Base-by-base conservation (phyloP, 148 eudicot species). In the Oxyria digyna region DNA sequence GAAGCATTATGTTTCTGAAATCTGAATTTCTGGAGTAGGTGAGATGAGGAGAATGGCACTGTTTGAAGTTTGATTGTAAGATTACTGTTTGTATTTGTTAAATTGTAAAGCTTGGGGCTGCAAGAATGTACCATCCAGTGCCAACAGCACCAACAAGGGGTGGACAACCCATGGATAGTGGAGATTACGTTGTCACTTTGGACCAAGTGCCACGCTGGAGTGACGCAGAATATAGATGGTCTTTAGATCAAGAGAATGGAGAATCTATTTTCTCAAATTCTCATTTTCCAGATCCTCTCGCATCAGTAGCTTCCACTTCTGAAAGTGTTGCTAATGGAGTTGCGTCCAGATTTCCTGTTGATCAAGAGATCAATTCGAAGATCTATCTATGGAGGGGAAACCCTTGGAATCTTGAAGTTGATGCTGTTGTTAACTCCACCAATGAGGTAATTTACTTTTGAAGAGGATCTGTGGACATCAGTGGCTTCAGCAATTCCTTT, bases 331-430 rank as follows among this genome's bases (percentile, higher is more conserved):
- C 80, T 41, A 88, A 87, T 75, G 87, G 89, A 17, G 75, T 76
- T 78, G 80, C 80, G 18, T 95, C 97, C 3, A 95, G 84, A 75
- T 95, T 95, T 68, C 99, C 99, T 12, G 85, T 88, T 71, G 93
- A 91, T 71, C 91, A 82, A 68, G 93, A 91, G 55, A 81, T 91
- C 50, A 95, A 91, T 77, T 91, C 87, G 5, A 95, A 81, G 83
- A 81, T 95, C 65, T 95, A 91, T 85, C 77, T 95, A 29, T 91
- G 97, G 99, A 87, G 99, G 73, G 99, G 99, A 41, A 64, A 95
- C 72, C 99, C 99, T 67, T 91, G 99, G 96, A 91, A 84, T 84
- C 91, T 95, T 74, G 97, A 91, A 91, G 97, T 88, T 23, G 99
- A 95, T 84, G 97, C 97, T 77, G 99, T 91, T 73, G 99, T 95